These are phyloP conservation scores for Lentinula novae-zelandiae DNA, from an alignment of 1,284 basidiomycete species.

Conservation along the genomic window DNA sequence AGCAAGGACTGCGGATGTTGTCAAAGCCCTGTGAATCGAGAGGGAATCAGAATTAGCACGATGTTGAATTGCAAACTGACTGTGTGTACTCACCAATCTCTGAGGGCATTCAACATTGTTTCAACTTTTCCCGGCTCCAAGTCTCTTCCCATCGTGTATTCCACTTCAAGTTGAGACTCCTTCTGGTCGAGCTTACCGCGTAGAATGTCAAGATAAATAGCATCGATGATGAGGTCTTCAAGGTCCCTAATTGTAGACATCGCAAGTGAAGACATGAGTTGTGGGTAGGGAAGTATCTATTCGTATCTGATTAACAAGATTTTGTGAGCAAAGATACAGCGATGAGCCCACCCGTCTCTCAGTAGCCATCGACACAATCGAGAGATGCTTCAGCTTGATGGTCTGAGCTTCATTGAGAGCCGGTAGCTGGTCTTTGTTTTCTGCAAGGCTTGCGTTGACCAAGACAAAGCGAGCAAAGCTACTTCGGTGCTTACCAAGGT, in stretches of 20 bases:
- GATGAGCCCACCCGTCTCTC: slow-evolving; percentile 60
- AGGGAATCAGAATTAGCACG: not conserved
- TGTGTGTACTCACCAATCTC: slow-evolving; percentile 58
- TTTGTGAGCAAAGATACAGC: not conserved
- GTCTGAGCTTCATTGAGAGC: slow-evolving; percentile 69
- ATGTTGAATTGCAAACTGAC: not conserved
- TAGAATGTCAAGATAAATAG: slow-evolving; percentile 87
- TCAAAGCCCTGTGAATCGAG: slow-evolving; percentile 54
- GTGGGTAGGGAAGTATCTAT: slow-evolving; percentile 73
- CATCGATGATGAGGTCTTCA: slow-evolving; percentile 94
- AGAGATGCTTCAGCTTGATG: slow-evolving; percentile 88
- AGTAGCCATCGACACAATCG: slow-evolving; percentile 78
- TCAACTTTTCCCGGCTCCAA: slow-evolving; percentile 67
- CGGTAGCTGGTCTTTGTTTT: slow-evolving; percentile 63
- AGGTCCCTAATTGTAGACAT: slow-evolving; percentile 78
- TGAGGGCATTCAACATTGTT: slow-evolving; percentile 54
- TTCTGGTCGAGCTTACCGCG: slow-evolving; percentile 91
- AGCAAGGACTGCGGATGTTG: slow-evolving; percentile 53
- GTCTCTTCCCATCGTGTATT: slow-evolving; percentile 89
- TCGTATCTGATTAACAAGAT: not conserved
- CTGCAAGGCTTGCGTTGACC: slow-evolving; percentile 33
- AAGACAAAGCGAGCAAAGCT: not conserved
- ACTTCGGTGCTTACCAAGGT: slow-evolving; percentile 44
- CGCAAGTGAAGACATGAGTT: slow-evolving; percentile 64
- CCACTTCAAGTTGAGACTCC: slow-evolving; percentile 80